A percentile compares a stretch with the other conserved stretches of the same genome.
These are phyloP conservation scores for Eutypella sp. DNA, from an alignment of 2,329 filamentous ascomycete genomes.

Conservation along the genomic window DNA sequence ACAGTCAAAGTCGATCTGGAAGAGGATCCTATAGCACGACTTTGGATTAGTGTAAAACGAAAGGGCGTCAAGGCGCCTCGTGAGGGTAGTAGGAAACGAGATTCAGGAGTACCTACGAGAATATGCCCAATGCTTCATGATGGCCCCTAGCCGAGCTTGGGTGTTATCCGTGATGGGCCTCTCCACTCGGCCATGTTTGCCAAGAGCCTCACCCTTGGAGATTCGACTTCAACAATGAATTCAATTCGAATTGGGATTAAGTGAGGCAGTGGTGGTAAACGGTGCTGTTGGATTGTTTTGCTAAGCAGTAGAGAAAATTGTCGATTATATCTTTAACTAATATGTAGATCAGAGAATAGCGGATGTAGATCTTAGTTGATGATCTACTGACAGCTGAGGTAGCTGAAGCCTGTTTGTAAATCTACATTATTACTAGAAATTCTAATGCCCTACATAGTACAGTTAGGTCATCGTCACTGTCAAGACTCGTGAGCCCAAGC, in stretches of 20 bases:
- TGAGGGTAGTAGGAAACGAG: neutral
- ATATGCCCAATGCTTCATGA: neutral
- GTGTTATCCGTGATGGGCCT: neutral
- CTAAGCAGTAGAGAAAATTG: too few relatives aligned
- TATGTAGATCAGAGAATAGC: neutral
- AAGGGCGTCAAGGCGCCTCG: neutral
- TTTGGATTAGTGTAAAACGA: neutral
- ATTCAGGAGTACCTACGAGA: neutral
- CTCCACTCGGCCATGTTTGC: neutral
- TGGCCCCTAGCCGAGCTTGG: neutral
- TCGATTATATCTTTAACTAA: neutral
- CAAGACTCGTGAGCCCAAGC: too few relatives aligned
- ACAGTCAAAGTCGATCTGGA: neutral
- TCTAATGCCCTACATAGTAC: too few relatives aligned
- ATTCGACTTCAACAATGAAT: neutral
- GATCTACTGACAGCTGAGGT: too few relatives aligned
- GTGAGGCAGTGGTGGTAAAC: neutral
- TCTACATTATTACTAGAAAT: too few relatives aligned
- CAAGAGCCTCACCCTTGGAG: neutral
- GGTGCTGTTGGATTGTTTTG: too few relatives aligned
- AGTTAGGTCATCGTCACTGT: too few relatives aligned
- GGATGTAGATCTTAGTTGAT: too few relatives aligned
- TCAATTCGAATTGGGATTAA: neutral
- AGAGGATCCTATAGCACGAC: neutral
- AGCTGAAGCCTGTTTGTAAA: too few relatives aligned